A percentile compares a stretch with the other conserved stretches of the same genome.
phyloP scores from a whole-genome alignment of 2,329 filamentous ascomycete species.

The Alternaria panax region DNA sequence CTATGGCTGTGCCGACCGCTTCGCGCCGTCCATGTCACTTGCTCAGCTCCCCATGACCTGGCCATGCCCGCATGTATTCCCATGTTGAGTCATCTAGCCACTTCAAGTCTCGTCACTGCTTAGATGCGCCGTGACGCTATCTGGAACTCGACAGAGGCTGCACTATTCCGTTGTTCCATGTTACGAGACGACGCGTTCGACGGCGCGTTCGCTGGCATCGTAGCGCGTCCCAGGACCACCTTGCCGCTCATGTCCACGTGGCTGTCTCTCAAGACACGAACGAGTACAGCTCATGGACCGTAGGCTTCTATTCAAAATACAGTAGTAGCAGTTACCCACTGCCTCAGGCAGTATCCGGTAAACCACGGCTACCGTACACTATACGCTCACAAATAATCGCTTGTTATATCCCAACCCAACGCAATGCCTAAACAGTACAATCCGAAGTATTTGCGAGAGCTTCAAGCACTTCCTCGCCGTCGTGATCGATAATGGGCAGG shows the following conservation, averaged over 20 bases:
- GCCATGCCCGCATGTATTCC: conserved; percentile 1
- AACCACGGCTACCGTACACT: background rate
- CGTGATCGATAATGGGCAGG: background rate
- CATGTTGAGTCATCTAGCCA: conserved; percentile 26
- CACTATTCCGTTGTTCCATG: background rate
- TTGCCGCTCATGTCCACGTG: conserved; percentile 6
- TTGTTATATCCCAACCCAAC: background rate
- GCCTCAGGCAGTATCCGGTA: background rate
- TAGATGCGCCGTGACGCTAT: background rate
- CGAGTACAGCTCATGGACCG: background rate
- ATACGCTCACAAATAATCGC: background rate
- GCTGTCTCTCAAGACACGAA: background rate
- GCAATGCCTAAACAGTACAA: background rate
- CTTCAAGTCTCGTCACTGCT: background rate
- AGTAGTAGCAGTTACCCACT: background rate
- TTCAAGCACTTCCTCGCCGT: background rate
- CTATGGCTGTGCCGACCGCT: conserved; percentile 42
- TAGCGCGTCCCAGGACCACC: background rate
- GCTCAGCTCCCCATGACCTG: conserved; percentile 39
- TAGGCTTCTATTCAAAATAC: background rate
- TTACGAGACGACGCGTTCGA: conserved; percentile 2
- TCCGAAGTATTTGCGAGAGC: background rate
- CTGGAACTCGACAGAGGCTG: background rate
- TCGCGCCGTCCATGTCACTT: conserved; percentile 38
- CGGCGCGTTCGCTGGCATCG: conserved; percentile 9